A percentile compares a stretch with the other conserved stretches of the same genome.
These are phyloP conservation scores for Aspergillus persii DNA, from an alignment of 2,329 filamentous ascomycete species.

Conservation along the genomic window DNA sequence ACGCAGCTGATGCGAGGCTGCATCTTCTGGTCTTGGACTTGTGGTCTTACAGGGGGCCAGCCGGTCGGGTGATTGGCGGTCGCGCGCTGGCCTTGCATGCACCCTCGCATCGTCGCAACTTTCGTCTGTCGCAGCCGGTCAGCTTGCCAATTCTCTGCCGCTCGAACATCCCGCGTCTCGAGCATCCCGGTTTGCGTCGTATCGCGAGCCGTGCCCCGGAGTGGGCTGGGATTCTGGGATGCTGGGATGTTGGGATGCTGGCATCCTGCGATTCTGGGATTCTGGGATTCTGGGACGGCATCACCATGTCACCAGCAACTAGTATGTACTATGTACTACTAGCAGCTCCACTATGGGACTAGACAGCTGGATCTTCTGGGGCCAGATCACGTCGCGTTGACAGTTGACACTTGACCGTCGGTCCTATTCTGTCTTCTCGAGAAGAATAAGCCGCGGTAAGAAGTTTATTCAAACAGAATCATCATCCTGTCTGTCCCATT, in stretches of 20 bases:
- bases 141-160: neutral
- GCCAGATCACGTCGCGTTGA: neutral
- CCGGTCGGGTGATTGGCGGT: neutral
- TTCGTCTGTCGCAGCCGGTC: neutral
- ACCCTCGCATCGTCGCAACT: neutral
- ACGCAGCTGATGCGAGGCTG: constrained; percentile 22
- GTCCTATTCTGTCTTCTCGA: neutral
- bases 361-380: neutral
- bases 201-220: no score
- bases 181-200: no score
- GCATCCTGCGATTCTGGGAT: no score
- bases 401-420: no score
- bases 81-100: neutral
- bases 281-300: no score
- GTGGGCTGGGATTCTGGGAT: no score
- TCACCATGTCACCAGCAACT: no score
- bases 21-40: constrained; percentile 3
- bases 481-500: neutral
- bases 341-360: neutral
- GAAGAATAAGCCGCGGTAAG: neutral
- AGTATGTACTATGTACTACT: neutral
- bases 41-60: constrained; percentile 16
- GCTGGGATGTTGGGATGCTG: no score
- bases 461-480: neutral
- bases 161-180: no score